These are phyloP conservation scores for Oehlia diaphana DNA, from an alignment of 192 early-diverging fungal genomes.

Conservation along the genomic window DNA sequence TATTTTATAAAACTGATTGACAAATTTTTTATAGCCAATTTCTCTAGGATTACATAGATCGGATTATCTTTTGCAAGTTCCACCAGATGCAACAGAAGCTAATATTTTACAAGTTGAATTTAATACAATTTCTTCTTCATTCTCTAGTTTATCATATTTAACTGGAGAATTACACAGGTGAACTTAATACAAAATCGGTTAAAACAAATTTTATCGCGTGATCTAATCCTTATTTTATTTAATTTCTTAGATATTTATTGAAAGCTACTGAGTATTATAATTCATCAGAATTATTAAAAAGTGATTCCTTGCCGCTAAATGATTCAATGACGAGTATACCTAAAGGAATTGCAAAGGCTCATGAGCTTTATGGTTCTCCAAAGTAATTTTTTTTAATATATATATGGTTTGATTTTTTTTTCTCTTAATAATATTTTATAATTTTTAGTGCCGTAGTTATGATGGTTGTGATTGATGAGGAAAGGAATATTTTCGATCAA, in stretches of 20 bases:
- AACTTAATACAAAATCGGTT: background rate
- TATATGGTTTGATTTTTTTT: background rate
- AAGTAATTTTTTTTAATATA: constrained; percentile 36
- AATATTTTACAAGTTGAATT: constrained; percentile 91
- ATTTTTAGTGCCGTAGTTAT: constrained; percentile 65
- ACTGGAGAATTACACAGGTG: constrained; percentile 80
- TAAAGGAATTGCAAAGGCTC: constrained; percentile 72
- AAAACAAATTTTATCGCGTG: background rate
- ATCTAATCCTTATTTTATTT: background rate
- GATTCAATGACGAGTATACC: constrained; percentile 69
- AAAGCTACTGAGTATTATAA: constrained; percentile 46
- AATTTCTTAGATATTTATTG: constrained; percentile 50
- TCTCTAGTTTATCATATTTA: constrained; percentile 76
- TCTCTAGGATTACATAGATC: constrained; percentile 87
- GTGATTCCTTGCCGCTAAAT: constrained; percentile 62
- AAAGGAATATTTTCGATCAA: constrained; percentile 94
- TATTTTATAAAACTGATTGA: background rate
- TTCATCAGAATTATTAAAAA: constrained; percentile 33
- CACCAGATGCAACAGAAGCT: constrained; percentile 47
- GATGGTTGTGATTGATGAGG: constrained; percentile 91
- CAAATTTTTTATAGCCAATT: constrained; percentile 41
- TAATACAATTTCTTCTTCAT: constrained; percentile 94
- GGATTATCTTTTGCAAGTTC: constrained; percentile 86
- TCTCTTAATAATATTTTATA: background rate
- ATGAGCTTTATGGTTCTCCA: constrained; percentile 60